Base-by-base conservation (phyloP, 73 alveolate genomes). In the Paramecium octaurelia region DNA sequence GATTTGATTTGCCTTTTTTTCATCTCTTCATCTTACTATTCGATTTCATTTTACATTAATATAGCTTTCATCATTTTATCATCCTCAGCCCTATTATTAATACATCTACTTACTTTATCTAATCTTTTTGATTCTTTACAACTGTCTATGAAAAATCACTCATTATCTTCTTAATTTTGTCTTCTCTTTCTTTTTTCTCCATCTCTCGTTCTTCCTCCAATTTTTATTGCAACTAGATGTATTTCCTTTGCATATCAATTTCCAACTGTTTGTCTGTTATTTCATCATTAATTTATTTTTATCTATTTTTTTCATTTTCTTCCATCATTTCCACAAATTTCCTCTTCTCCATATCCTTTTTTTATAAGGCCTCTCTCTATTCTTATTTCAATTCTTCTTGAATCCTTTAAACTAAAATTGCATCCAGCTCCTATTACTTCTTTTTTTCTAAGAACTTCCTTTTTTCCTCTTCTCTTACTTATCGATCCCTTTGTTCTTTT, bases 171-270 rank as follows among this genome's bases (percentile, higher is more conserved):
- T 89, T 89, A 35, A 73, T 89, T 60, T 89, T 89, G 31, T 89
- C 94, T 46, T 89, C 94, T 71, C 94, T 89, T 29, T 89, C 88
- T 54, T 70, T 89, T 64, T 71, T 89, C 54, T 89, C 94, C 58
- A 58, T 12, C 73, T 89, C 94, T 44, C 94, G 42, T 18, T 89
- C 88, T 11, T 77, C 77, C 31, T 89, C 94, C 73, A 89, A 38
- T 40, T 71, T 83, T 71, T 89, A 58, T 70, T 77, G 38, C 18
- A 89, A 71, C 77, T 83, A 46, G 20, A 83, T 71, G 34, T 89
- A 89, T 46, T 89, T 83, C 35, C 75, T 38, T 35, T 89, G 40
- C 80, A 89, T 77, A 40, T 83, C 77, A 23, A 89, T 29, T 58
- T 89, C 94, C n/a, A 54, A 42, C 0, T 54, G 11, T 29, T 88